A percentile compares a stretch with the other conserved stretches of the same genome.
Conservation (phyloP, 768 basidiomycete species). For the Gymnopilus junonius region DNA sequence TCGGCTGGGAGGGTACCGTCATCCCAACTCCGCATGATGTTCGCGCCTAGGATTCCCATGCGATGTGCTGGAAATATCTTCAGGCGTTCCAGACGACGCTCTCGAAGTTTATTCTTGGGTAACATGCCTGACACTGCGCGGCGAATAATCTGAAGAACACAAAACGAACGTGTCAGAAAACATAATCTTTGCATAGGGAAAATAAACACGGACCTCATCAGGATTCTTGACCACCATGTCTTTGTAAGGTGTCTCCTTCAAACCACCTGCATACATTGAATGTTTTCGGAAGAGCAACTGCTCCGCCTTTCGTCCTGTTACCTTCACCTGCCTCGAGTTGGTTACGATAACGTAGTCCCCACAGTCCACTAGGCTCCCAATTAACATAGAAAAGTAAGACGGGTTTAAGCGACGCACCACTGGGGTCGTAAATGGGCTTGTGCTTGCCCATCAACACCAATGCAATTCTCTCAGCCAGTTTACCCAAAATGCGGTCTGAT, state of each 20-base stretch:
- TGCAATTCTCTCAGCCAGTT: slow-evolving; percentile 93
- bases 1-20: slow-evolving; percentile 69
- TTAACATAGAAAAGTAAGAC: not conserved
- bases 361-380: slow-evolving; percentile 72
- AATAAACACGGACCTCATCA: slow-evolving; percentile 72
- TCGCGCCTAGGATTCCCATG: slow-evolving; percentile 76
- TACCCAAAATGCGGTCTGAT: slow-evolving; percentile 88
- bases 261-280: slow-evolving; percentile 89
- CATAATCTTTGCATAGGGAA: not conserved
- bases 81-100: slow-evolving; percentile 84
- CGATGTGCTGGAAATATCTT: slow-evolving; percentile 85
- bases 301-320: slow-evolving; percentile 88
- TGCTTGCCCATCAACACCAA: slow-evolving; percentile 98
- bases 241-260: slow-evolving; percentile 89
- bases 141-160: slow-evolving; percentile 76
- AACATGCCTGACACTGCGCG: slow-evolving; percentile 98
- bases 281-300: slow-evolving; percentile 90
- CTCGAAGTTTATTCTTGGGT: slow-evolving; percentile 95
- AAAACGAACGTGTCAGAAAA: not conserved
- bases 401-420: slow-evolving; percentile 54
- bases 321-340: slow-evolving; percentile 80
- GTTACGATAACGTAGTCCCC: slow-evolving; percentile 99
- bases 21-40: slow-evolving; percentile 84
- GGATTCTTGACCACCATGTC: slow-evolving; percentile 86
- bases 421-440: slow-evolving; percentile 95